phyloP scores from a whole-genome alignment of 2,329 filamentous ascomycete genomes.

The Sporothrix mexicana region DNA sequence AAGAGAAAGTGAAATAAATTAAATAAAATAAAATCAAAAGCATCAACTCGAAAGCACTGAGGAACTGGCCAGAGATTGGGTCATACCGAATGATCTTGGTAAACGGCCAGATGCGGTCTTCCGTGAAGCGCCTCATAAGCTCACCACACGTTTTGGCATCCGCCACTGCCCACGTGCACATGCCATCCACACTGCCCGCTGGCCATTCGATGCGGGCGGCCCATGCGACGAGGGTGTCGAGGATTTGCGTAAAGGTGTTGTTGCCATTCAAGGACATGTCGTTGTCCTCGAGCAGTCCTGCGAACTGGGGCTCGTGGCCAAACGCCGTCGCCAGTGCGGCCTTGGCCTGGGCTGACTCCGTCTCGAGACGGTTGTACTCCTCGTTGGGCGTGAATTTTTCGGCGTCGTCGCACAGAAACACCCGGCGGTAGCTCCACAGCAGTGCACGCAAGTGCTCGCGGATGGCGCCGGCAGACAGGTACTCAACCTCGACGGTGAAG shows the following conservation, averaged over 20 bases:
- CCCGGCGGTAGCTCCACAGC: constrained; percentile 44
- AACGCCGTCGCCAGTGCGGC: constrained; percentile 47
- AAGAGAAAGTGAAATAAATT: background rate
- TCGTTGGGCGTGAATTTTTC: constrained; percentile 37
- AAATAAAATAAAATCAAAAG: background rate
- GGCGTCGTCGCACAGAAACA: constrained; percentile 41
- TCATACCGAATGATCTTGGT: constrained; percentile 47
- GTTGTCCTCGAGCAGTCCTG: constrained; percentile 19
- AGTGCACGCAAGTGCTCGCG: constrained; percentile 43
- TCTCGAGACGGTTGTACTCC: constrained; percentile 41
- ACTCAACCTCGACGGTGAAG: constrained; percentile 46
- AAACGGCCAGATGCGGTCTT: constrained; percentile 46
- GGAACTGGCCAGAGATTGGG: background rate
- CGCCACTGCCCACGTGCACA: constrained; percentile 44
- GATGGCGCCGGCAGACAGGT: constrained; percentile 42
- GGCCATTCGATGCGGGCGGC: constrained; percentile 45
- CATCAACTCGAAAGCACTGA: background rate
- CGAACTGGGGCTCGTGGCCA: constrained; percentile 40
- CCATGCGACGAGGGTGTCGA: constrained; percentile 42
- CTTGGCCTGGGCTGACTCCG: constrained; percentile 51
- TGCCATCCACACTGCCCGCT: constrained; percentile 35
- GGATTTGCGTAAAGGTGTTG: constrained; percentile 37
- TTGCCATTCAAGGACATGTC: constrained; percentile 43
- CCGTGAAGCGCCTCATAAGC: constrained; percentile 44
- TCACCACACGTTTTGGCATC: constrained; percentile 43